These are phyloP conservation scores for Venturia carpophila DNA, from an alignment of 2,329 filamentous ascomycete species.

Conservation along the genomic window DNA sequence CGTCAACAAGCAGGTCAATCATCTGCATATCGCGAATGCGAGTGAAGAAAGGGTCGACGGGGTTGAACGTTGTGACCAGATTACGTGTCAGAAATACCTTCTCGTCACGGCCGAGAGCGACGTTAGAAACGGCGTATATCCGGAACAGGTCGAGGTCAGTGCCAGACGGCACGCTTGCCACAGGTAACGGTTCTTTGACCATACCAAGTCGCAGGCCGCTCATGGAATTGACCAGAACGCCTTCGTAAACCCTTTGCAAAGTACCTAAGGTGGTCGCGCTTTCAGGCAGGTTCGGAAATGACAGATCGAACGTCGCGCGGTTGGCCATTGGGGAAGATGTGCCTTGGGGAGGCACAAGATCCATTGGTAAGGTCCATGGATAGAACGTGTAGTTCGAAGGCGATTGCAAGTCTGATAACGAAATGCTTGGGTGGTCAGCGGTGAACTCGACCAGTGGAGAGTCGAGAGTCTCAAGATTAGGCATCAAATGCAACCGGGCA, in stretches of 20 bases:
- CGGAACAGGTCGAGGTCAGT: constrained; percentile 47
- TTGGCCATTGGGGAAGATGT: constrained; percentile 65
- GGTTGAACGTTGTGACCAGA: constrained; percentile 57
- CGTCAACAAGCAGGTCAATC: constrained; percentile 65
- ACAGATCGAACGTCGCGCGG: constrained; percentile 63
- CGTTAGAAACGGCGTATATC: constrained; percentile 72
- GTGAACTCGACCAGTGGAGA: constrained; percentile 49
- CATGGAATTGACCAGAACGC: constrained; percentile 53
- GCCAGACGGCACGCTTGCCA: constrained; percentile 13
- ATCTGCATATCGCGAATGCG: constrained; percentile 64
- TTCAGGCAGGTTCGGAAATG: constrained; percentile 52
- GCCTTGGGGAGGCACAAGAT: constrained; percentile 67
- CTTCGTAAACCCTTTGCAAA: constrained; percentile 50
- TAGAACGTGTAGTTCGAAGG: constrained; percentile 77
- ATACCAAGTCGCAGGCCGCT: constrained; percentile 57
- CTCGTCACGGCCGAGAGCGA: constrained; percentile 79
- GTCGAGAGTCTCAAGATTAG: constrained; percentile 49
- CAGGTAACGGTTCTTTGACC: constrained; percentile 48
- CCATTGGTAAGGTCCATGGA: constrained; percentile 81
- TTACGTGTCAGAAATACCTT: constrained; percentile 72
- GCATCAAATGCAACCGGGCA: constrained; percentile 71
- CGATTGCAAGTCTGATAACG: constrained; percentile 47
- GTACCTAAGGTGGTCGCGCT: constrained; percentile 40
- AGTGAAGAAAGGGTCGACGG: constrained; percentile 77
- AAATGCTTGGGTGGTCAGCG: constrained; percentile 47